Percentiles rank a stretch among this genome's conserved stretches.
Evolutionary conservation across 768 basidiomycete species (phyloP).

Genomic region (Panaeolus cyanescens): DNA sequence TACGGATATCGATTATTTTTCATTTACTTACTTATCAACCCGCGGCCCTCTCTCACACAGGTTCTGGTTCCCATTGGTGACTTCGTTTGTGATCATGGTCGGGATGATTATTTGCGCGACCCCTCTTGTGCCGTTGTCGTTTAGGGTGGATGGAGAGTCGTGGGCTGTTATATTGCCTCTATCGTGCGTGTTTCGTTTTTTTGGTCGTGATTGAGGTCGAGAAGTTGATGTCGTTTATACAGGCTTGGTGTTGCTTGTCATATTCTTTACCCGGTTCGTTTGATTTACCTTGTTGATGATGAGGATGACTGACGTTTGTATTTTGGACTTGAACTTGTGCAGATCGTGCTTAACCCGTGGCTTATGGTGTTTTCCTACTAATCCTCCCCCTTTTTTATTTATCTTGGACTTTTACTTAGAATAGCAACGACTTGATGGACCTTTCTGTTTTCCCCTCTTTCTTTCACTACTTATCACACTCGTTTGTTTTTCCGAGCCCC

Average conservation of each 20-base stretch:
- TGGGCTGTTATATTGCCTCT: slow-evolving; percentile 84
- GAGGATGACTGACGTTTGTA: too few relatives aligned
- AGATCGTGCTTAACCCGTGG: slow-evolving; percentile 52
- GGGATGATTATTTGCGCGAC: slow-evolving; percentile 58
- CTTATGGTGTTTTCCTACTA: slow-evolving; percentile 71
- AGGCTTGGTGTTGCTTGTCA: slow-evolving; percentile 68
- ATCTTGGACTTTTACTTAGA: not conserved
- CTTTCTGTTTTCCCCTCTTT: too few relatives aligned
- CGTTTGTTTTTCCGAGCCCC: not conserved
- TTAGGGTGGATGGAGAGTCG: slow-evolving; percentile 53
- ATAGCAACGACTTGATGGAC: too few relatives aligned
- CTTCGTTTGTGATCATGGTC: slow-evolving; percentile 56
- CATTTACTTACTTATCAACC: too few relatives aligned
- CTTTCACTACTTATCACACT: not conserved
- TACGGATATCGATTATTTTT: too few relatives aligned
- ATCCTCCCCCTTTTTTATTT: slow-evolving; percentile 7
- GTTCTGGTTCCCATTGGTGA: slow-evolving; percentile 58
- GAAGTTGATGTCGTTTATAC: slow-evolving; percentile 30
- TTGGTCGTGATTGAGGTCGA: slow-evolving; percentile 4
- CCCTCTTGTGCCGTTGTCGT: slow-evolving; percentile 51
- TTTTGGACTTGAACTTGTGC: slow-evolving; percentile 7
- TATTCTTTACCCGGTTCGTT: slow-evolving; percentile 68
- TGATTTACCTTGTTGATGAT: slow-evolving; percentile 5
- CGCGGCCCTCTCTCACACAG: slow-evolving; percentile 36
- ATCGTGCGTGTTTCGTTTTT: slow-evolving; percentile 35